Evolutionary conservation across 257 asterid genomes (phyloP).

Genomic region (Solanum arcanum): DNA sequence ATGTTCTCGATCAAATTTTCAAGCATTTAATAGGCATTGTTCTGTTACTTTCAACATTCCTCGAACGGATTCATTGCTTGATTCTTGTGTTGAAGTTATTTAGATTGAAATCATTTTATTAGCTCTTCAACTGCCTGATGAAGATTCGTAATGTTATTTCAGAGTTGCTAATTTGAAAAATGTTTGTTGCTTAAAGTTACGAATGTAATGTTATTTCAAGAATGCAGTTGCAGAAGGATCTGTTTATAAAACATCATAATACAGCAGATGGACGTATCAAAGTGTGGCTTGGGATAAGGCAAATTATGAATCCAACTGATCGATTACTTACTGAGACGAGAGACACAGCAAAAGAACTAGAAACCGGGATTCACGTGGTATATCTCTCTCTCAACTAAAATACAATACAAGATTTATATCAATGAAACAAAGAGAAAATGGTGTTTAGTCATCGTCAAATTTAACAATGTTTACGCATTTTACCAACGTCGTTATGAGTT

Average conservation of each 20-base stretch:
- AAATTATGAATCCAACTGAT: slow-evolving; percentile 71
- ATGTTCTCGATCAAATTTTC: not conserved
- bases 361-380: slow-evolving; percentile 83
- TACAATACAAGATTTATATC: not conserved
- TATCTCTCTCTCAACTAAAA: not conserved
- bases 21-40: not conserved
- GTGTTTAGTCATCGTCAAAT: not conserved
- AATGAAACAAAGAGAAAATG: not conserved
- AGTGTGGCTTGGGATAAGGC: slow-evolving; percentile 77
- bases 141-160: not conserved
- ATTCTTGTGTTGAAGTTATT: not conserved
- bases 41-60: not conserved
- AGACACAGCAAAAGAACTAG: slow-evolving; percentile 56
- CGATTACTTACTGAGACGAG: slow-evolving; percentile 48
- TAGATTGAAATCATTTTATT: not conserved
- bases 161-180: not conserved
- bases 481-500: not conserved
- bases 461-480: not conserved
- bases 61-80: not conserved
- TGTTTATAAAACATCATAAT: slow-evolving; percentile 48
- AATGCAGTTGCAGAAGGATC: slow-evolving; percentile 53
- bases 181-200: not conserved
- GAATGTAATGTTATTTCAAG: slow-evolving; percentile 1
- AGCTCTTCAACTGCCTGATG: not conserved
- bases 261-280: slow-evolving; percentile 67